A percentile compares a stretch with the other conserved stretches of the same genome.
Evolutionary conservation across 2,329 filamentous ascomycete genomes (phyloP).

Genomic region (Pyrenochaeta sp.): DNA sequence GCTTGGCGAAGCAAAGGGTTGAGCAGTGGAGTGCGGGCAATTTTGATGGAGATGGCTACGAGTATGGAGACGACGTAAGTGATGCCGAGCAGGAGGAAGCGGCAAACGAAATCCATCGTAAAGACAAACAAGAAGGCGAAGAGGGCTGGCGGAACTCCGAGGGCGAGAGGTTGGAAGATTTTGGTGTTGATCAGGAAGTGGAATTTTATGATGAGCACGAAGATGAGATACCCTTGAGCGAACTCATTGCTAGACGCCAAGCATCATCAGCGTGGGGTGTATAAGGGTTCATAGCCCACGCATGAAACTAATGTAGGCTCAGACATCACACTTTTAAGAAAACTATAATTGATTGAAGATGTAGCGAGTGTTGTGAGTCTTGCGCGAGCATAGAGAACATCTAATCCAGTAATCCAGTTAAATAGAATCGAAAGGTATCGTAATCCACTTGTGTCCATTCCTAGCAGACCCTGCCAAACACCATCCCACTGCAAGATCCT

Average conservation of each 20-base stretch:
- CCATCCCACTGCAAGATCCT: constrained; percentile 5
- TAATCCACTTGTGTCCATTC: constrained; percentile 13
- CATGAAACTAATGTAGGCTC: background rate
- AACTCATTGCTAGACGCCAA: constrained; percentile 61
- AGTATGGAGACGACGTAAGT: constrained; percentile 32
- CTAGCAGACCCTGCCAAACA: constrained; percentile 5
- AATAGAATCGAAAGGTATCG: constrained; percentile 18
- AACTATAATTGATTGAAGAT: background rate
- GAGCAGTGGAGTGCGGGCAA: constrained; percentile 2
- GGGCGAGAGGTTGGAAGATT: constrained; percentile 77
- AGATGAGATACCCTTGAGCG: constrained; percentile 74
- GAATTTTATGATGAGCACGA: constrained; percentile 72
- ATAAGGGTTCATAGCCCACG: constrained; percentile 2
- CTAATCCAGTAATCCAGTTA: constrained; percentile 31
- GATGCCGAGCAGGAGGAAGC: constrained; percentile 29
- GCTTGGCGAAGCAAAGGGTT: constrained; percentile 3
- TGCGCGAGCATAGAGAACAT: constrained; percentile 28
- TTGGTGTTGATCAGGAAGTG: constrained; percentile 79
- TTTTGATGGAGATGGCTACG: constrained; percentile 21
- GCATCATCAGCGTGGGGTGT: constrained; percentile 9
- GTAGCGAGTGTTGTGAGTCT: constrained; percentile 21
- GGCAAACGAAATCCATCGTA: constrained; percentile 18
- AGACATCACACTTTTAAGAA: background rate
- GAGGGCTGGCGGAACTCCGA: constrained; percentile 77
- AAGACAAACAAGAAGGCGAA: constrained; percentile 55